Evolutionary conservation across 129 eudicot species (phyloP).

Genomic region (Daucus carota): DNA sequence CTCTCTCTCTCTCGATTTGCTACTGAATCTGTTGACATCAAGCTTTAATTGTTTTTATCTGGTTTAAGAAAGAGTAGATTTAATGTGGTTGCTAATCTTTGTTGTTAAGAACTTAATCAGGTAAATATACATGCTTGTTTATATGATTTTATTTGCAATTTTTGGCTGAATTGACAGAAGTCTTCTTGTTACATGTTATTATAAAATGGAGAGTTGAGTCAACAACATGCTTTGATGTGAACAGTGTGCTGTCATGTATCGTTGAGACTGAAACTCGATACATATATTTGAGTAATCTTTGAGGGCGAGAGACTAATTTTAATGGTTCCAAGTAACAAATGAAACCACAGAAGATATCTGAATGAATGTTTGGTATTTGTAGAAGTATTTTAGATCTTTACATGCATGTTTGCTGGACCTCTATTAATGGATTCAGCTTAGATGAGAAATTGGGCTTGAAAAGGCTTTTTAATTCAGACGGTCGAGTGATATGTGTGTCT

Average conservation of each 20-base stretch:
- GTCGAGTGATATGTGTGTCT: too few relatives aligned
- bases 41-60: background rate
- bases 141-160: background rate
- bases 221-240: too few relatives aligned
- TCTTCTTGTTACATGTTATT: too few relatives aligned
- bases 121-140: background rate
- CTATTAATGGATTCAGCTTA: background rate
- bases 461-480: background rate
- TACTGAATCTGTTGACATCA: background rate
- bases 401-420: too few relatives aligned
- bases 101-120: background rate
- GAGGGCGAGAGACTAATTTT: background rate
- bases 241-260: too few relatives aligned
- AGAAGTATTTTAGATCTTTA: background rate
- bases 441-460: too few relatives aligned
- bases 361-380: background rate
- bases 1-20: background rate
- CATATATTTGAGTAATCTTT: background rate
- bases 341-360: background rate
- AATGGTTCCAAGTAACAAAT: background rate
- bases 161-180: background rate
- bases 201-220: too few relatives aligned
- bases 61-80: background rate
- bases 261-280: too few relatives aligned
- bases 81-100: background rate